These are phyloP conservation scores for Schwanniomyces polymorphus DNA, from an alignment of 805 yeast genomes.

Conservation along the genomic window DNA sequence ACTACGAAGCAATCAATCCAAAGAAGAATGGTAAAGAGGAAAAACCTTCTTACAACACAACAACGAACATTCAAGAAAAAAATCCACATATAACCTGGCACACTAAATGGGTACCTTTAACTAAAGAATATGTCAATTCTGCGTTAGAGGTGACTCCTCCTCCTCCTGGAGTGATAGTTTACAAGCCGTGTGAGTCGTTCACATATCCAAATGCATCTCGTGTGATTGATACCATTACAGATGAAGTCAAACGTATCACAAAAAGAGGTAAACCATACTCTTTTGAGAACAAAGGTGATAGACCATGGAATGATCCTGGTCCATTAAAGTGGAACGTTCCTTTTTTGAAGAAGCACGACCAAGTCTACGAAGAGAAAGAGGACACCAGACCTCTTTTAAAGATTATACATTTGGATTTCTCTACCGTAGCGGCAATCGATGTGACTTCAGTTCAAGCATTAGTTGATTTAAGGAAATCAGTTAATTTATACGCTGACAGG, in stretches of 20 bases:
- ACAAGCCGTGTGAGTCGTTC: conserved; percentile 77
- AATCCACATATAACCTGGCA: conserved; percentile 45
- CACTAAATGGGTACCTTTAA: conserved; percentile 70
- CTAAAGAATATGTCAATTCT: conserved; percentile 51
- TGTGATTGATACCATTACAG: conserved; percentile 68
- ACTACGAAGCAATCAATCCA: conserved; percentile 21
- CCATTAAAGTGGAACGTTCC: conserved; percentile 44
- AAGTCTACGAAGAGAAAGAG: conserved; percentile 14
- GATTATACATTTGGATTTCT: conserved; percentile 78
- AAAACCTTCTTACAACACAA: conserved; percentile 7
- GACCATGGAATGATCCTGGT: conserved; percentile 94
- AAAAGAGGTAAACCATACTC: conserved; percentile 55
- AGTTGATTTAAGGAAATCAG: conserved; percentile 70
- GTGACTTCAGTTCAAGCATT: conserved; percentile 78
- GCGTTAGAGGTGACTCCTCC: conserved; percentile 67
- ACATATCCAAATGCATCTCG: conserved; percentile 78
- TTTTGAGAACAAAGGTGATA: conserved; percentile 47
- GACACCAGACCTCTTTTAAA: conserved; percentile 66
- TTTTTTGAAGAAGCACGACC: conserved; percentile 19
- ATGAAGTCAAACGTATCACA: conserved; percentile 62
- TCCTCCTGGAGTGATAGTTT: conserved; percentile 88
- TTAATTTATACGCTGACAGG: conserved; percentile 72
- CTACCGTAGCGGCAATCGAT: conserved; percentile 73
- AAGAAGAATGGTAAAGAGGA: conserved; percentile 18
- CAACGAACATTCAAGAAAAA: conserved; percentile 21